Evolutionary conservation across 495 filamentous ascomycete genomes (phyloP).

Genomic region (Venustampulla echinocandica): DNA sequence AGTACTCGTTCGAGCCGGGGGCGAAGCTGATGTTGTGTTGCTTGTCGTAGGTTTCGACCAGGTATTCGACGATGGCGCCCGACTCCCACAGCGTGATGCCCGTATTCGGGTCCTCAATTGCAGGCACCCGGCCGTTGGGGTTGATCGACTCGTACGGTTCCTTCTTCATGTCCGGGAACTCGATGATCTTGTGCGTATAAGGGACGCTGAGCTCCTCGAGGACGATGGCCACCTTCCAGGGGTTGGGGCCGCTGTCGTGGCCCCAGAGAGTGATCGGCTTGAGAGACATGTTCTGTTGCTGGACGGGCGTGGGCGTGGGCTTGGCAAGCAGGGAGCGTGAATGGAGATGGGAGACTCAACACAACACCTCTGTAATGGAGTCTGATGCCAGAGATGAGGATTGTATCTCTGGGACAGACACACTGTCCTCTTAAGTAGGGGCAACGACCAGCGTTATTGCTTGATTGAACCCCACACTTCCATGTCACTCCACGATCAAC

Average conservation of each 20-base stretch:
- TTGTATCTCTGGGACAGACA: not conserved
- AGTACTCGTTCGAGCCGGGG: conserved; percentile 30
- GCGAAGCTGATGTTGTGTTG: conserved; percentile 49
- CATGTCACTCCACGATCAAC: not conserved
- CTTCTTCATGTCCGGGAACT: conserved; percentile 39
- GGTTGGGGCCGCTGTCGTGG: conserved; percentile 47
- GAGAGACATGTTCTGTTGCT: conserved; percentile 9
- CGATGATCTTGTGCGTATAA: conserved; percentile 36
- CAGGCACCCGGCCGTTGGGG: conserved; percentile 61
- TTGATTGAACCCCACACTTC: not conserved
- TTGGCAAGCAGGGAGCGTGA: conserved; percentile 3
- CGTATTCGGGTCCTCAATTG: conserved; percentile 27
- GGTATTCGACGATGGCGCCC: conserved; percentile 64
- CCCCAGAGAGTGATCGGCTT: conserved; percentile 20
- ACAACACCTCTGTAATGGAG: conserved; percentile 6
- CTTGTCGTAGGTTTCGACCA: conserved; percentile 63
- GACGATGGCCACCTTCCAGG: conserved; percentile 58
- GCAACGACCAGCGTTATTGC: not conserved
- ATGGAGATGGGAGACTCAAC: conserved; percentile 7
- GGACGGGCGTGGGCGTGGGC: conserved; percentile 4
- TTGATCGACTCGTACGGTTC: conserved; percentile 48
- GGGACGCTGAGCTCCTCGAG: conserved; percentile 55
- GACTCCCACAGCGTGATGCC: conserved; percentile 40
- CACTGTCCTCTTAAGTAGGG: not conserved
- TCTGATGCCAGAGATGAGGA: conserved; percentile 7